Base-by-base conservation (phyloP, 2,329 filamentous ascomycete genomes). In the Aureobasidium vineae region DNA sequence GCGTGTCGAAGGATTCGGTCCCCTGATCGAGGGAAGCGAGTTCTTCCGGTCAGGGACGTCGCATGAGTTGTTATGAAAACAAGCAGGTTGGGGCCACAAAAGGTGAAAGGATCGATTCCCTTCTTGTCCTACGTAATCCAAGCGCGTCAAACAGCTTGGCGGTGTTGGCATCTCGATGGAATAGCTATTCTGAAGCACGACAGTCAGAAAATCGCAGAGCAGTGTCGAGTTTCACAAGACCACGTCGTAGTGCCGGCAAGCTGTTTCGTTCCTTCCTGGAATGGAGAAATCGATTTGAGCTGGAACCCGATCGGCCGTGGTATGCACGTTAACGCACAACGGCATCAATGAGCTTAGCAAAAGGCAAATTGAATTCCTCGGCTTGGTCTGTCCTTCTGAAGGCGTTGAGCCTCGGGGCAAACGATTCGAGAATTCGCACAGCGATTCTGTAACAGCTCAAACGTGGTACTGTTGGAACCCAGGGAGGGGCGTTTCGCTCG, bases 101-200 rank as follows among this genome's bases (percentile, higher is more conserved):
- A 59, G 36, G 21, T 26, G 40, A 19, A 21, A 59, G 53, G 53
- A 43, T 59, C 54, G 40, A 43, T 23, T 40, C 5, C 31, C 21
- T 19, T 59, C 53, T 59, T 59, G 40, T 19, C 54, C 40, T 45
- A 59, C 54, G 54, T 59, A 59, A 59, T 59, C 40, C 54, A 59
- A 59, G 54, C 13, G 23, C 36, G 15, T 56, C 53, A 28, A 56
- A 56, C 36, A 28, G 26, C 53, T 56, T 56, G 53, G 53, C 53
- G n/a, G 1, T 15, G 21, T 41, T 56, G 53, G 53, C 33, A 41
- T 41, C n/a, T 41, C 21, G 21, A 26, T 54, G 23, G 10, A 15
- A 15, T 10, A 38, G 31, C 10, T 10, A 5, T 56, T 56, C 7
- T 26, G 52, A 23, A 26, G 52, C 52, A 56, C 26, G 36, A 38